Conservation (phyloP, 805 yeast species). For the Pichia paraexigua region DNA sequence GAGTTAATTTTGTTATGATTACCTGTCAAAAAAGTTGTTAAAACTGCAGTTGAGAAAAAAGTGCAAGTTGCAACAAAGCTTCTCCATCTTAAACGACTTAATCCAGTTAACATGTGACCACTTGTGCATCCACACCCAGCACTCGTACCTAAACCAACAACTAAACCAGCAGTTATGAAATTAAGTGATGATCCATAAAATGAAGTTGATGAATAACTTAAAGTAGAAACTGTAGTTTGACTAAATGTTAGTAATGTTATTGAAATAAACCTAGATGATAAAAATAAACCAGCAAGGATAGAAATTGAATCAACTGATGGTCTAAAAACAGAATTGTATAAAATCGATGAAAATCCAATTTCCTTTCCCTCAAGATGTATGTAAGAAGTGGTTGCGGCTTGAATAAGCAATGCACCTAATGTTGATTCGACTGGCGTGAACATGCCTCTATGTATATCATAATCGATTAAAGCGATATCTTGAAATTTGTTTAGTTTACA, state of each 20-base stretch:
- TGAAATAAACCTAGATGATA: slow-evolving; percentile 22
- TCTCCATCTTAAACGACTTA: slow-evolving; percentile 38
- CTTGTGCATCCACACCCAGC: slow-evolving; percentile 47
- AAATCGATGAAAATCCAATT: slow-evolving; percentile 40
- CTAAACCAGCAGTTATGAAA: slow-evolving; percentile 28
- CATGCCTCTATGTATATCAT: background rate
- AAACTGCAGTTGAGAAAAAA: slow-evolving; percentile 31
- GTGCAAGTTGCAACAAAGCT: slow-evolving; percentile 37
- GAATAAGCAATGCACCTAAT: slow-evolving; percentile 41
- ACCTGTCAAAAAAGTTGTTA: slow-evolving; percentile 9
- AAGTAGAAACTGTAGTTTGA: slow-evolving; percentile 15
- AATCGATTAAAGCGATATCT: no score
- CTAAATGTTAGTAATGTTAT: slow-evolving; percentile 23
- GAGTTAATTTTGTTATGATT: background rate
- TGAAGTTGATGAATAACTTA: background rate
- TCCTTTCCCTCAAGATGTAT: slow-evolving; percentile 33
- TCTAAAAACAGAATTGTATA: slow-evolving; percentile 25
- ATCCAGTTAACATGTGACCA: slow-evolving; percentile 46
- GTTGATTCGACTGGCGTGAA: slow-evolving; percentile 35
- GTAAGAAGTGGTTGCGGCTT: slow-evolving; percentile 37
- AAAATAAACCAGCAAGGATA: slow-evolving; percentile 30
- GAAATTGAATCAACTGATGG: slow-evolving; percentile 25
- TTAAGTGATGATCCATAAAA: slow-evolving; percentile 1
- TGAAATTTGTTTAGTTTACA: no score
- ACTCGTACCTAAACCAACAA: slow-evolving; percentile 42